Percentiles rank a stretch among this genome's conserved stretches.
Conservation (phyloP, 2,329 filamentous ascomycete species). For the Pseudogymnoascus sp. region DNA sequence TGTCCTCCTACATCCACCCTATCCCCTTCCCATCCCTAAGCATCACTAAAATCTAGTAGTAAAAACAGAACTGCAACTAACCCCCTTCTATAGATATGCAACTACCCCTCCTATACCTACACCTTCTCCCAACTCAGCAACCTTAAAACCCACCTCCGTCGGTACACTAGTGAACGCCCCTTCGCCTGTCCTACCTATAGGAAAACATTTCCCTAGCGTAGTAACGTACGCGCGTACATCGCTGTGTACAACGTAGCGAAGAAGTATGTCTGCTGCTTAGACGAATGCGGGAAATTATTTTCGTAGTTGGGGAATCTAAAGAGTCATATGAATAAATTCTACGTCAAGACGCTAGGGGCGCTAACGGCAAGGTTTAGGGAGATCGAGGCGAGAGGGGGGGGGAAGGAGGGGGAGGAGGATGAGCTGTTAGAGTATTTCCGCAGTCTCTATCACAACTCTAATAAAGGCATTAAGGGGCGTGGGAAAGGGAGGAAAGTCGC, state of each 20-base stretch:
- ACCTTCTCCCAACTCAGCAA: constrained; percentile 88
- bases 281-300: constrained; percentile 80
- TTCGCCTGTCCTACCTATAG: constrained; percentile 74
- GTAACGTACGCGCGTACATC: constrained; percentile 78
- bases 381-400: neutral
- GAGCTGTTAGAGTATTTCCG: constrained; percentile 81
- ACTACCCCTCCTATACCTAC: constrained; percentile 65
- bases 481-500: constrained; percentile 72
- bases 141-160: constrained; percentile 80
- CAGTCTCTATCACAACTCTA: constrained; percentile 87
- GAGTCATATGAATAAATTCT: constrained; percentile 93
- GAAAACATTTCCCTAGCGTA: constrained; percentile 77
- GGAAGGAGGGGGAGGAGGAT: constrained; percentile 44
- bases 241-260: constrained; percentile 69
- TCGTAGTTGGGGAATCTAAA: constrained; percentile 90
- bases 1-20: constrained; percentile 32
- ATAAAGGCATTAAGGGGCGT: constrained; percentile 95
- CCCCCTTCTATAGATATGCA: constrained; percentile 42
- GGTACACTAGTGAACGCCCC: constrained; percentile 82
- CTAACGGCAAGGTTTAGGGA: constrained; percentile 62
- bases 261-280: constrained; percentile 73
- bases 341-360: constrained; percentile 63
- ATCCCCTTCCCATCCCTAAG: neutral
- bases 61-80: no score
- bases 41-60: neutral